phyloP scores from a whole-genome alignment of 768 basidiomycete genomes.

The Gelatoporia subvermispora region DNA sequence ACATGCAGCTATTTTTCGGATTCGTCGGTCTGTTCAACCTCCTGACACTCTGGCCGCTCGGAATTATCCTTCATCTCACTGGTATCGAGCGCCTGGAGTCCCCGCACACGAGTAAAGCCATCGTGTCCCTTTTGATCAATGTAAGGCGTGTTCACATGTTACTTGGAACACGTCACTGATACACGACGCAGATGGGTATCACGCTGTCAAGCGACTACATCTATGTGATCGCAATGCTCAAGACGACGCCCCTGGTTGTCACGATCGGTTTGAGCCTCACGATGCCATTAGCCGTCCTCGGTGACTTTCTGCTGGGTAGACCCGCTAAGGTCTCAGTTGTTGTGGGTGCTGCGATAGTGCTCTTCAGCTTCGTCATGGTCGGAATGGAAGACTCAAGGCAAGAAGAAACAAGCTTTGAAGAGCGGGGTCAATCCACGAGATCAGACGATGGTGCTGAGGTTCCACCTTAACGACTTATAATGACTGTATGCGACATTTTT shows the following conservation, averaged over 20 bases:
- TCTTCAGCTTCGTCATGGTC: conserved; percentile 71
- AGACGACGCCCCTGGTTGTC: conserved; percentile 91
- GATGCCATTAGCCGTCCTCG: conserved; percentile 85
- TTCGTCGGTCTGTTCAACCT: conserved; percentile 90
- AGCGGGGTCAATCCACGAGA: conserved; percentile 11
- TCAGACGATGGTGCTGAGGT: no score
- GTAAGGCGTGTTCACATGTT: conserved; percentile 31
- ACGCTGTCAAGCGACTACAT: conserved; percentile 82
- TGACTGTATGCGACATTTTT: no score
- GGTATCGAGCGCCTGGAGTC: conserved; percentile 72
- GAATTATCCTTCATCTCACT: conserved; percentile 66
- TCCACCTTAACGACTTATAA: no score
- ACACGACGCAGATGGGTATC: conserved; percentile 62
- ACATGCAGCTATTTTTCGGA: conserved; percentile 95
- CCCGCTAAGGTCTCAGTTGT: conserved; percentile 57
- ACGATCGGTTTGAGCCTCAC: conserved; percentile 92
- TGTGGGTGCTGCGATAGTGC: conserved; percentile 70
- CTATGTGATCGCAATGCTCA: conserved; percentile 89
- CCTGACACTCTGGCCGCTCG: conserved; percentile 69
- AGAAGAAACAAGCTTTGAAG: conserved; percentile 16
- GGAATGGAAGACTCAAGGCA: conserved; percentile 48
- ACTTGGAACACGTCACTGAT: neutral
- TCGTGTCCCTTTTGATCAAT: conserved; percentile 50
- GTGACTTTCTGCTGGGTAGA: conserved; percentile 65
- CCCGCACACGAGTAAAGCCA: conserved; percentile 47